These are phyloP conservation scores for Carex parvula DNA, from an alignment of 176 grass and related monocot genomes.

Conservation along the genomic window DNA sequence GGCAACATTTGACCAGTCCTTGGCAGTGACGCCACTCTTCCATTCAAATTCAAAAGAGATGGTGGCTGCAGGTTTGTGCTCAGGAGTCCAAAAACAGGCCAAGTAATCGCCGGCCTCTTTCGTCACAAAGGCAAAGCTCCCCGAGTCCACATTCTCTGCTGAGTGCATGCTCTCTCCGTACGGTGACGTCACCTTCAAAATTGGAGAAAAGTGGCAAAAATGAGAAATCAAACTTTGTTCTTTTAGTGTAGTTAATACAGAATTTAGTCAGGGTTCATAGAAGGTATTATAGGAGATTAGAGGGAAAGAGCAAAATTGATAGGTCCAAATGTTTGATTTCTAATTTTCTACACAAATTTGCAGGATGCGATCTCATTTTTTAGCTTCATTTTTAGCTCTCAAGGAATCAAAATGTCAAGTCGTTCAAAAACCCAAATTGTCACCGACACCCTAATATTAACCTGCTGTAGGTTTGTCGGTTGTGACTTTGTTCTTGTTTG, in stretches of 20 bases:
- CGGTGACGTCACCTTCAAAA: slow-evolving; percentile 74
- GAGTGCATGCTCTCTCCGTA: slow-evolving; percentile 95
- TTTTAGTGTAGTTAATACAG: background rate
- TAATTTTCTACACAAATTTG: background rate
- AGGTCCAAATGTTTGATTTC: background rate
- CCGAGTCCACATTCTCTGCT: slow-evolving; percentile 74
- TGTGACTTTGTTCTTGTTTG: background rate
- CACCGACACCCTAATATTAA: background rate
- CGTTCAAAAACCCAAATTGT: background rate
- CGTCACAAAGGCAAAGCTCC: slow-evolving; percentile 77
- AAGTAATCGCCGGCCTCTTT: slow-evolving; percentile 81
- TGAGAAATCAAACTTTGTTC: background rate
- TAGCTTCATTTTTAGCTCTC: background rate
- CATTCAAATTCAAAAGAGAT: slow-evolving; percentile 83
- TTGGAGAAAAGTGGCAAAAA: background rate
- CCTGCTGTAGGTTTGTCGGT: no score
- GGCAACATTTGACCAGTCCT: slow-evolving; percentile 88
- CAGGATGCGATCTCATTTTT: background rate
- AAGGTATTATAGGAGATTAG: background rate
- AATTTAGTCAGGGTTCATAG: background rate
- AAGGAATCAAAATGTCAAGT: background rate
- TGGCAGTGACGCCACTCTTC: slow-evolving; percentile 73
- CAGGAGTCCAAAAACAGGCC: slow-evolving; percentile 85
- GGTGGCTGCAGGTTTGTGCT: slow-evolving; percentile 55
- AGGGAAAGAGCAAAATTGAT: background rate